phyloP scores from a whole-genome alignment of 169 alveolate genomes.

The Eimeria nieschulzi region DNA sequence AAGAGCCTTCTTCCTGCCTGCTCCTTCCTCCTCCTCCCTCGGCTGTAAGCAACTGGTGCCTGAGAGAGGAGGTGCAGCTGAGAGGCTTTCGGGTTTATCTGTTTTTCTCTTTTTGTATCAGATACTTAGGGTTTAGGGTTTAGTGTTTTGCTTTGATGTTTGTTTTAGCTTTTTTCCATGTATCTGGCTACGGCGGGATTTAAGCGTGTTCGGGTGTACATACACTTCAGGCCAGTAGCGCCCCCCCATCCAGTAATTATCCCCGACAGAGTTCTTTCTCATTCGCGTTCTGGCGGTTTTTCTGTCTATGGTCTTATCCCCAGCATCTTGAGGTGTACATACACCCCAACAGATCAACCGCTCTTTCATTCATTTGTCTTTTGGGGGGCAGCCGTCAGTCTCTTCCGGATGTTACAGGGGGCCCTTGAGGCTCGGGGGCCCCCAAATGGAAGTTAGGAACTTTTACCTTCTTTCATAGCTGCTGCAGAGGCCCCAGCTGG shows the following conservation, averaged over 20 bases:
- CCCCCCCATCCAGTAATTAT: background rate
- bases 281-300: background rate
- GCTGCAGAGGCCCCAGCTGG: background rate
- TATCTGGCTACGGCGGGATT: background rate
- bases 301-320: background rate
- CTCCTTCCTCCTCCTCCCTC: background rate
- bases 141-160: background rate
- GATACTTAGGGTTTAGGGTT: background rate
- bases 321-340: background rate
- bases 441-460: background rate
- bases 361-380: background rate
- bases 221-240: background rate
- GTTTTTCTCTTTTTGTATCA: background rate
- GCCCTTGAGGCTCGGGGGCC: conserved; percentile 24
- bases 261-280: background rate
- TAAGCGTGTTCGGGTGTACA: background rate
- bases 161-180: background rate
- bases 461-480: background rate
- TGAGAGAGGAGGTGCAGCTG: background rate
- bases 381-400: background rate
- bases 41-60: background rate
- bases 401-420: background rate
- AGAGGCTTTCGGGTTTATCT: background rate
- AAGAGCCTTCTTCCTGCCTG: background rate
- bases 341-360: background rate